Evolutionary conservation across 352 stramenopile species (phyloP).

Genomic region (Pythium sp.): DNA sequence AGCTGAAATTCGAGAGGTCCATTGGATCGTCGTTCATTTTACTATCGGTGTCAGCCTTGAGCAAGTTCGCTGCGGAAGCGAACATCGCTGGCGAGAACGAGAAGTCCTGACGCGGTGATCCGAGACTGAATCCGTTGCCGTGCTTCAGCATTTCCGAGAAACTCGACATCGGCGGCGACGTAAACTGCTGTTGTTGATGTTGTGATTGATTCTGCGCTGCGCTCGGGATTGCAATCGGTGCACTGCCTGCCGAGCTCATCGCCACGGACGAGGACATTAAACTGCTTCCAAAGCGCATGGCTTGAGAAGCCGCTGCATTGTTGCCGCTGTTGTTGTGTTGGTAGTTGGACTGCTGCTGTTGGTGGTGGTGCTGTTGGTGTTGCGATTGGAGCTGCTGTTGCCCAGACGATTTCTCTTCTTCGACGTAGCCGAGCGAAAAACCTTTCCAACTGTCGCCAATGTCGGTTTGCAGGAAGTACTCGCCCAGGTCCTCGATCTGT

Average conservation of each 20-base stretch:
- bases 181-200: slow-evolving; percentile 26
- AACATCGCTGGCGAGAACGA: slow-evolving; percentile 24
- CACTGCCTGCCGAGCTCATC: background rate
- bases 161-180: slow-evolving; percentile 38
- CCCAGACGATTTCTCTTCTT: slow-evolving; percentile 32
- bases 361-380: background rate
- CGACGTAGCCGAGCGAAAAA: slow-evolving; percentile 62
- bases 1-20: slow-evolving; percentile 36
- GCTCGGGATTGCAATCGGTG: slow-evolving; percentile 13
- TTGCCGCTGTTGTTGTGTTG: slow-evolving; percentile 2
- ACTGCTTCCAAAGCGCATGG: slow-evolving; percentile 2
- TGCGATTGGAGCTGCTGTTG: no score
- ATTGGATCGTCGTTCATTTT: slow-evolving; percentile 24
- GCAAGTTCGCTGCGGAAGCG: slow-evolving; percentile 23
- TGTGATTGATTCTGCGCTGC: slow-evolving; percentile 13
- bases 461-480: slow-evolving; percentile 67
- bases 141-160: slow-evolving; percentile 48
- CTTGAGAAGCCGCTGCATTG: background rate
- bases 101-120: slow-evolving; percentile 31
- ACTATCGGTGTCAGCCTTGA: slow-evolving; percentile 3
- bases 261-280: slow-evolving; percentile 1
- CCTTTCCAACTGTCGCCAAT: slow-evolving; percentile 67
- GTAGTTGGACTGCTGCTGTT: slow-evolving; percentile 1
- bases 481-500: slow-evolving; percentile 73
- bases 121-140: slow-evolving; percentile 25